Conservation (phyloP, 1,284 basidiomycete species). For the Filobasidium uniguttulatum region DNA sequence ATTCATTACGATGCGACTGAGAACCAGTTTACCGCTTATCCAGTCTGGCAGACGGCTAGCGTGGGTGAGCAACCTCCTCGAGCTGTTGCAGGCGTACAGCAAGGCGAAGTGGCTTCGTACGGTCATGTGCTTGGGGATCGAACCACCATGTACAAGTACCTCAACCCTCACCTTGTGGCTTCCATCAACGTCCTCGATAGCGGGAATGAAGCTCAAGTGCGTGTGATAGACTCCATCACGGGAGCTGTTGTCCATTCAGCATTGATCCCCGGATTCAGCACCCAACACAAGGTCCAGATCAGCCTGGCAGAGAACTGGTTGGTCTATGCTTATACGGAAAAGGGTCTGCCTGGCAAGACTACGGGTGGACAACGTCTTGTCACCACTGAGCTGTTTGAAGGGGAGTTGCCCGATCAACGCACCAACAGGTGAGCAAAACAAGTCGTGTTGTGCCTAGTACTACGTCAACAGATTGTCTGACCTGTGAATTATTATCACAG, state of each 20-base stretch:
- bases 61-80: slow-evolving; percentile 44
- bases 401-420: slow-evolving; percentile 49
- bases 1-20: background rate
- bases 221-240: slow-evolving; percentile 63
- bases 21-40: slow-evolving; percentile 11
- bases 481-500: slow-evolving; percentile 40
- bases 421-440: slow-evolving; percentile 52
- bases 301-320: slow-evolving; percentile 84
- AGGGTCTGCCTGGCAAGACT: slow-evolving; percentile 33
- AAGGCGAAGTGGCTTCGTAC: slow-evolving; percentile 53
- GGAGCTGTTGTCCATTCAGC: slow-evolving; percentile 60
- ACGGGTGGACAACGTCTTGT: slow-evolving; percentile 57
- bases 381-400: slow-evolving; percentile 78
- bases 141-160: slow-evolving; percentile 83
- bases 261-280: slow-evolving; percentile 27
- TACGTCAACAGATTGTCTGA: no score
- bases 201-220: slow-evolving; percentile 43
- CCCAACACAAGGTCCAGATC: slow-evolving; percentile 44
- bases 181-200: slow-evolving; percentile 46
- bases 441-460: no score
- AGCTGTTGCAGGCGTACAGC: slow-evolving; percentile 18
- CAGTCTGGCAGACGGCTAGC: slow-evolving; percentile 50
- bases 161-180: slow-evolving; percentile 67
- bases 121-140: slow-evolving; percentile 79
- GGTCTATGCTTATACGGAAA: slow-evolving; percentile 53